phyloP scores from a whole-genome alignment of 2,329 filamentous ascomycete species.

The Alternaria incomplexa region DNA sequence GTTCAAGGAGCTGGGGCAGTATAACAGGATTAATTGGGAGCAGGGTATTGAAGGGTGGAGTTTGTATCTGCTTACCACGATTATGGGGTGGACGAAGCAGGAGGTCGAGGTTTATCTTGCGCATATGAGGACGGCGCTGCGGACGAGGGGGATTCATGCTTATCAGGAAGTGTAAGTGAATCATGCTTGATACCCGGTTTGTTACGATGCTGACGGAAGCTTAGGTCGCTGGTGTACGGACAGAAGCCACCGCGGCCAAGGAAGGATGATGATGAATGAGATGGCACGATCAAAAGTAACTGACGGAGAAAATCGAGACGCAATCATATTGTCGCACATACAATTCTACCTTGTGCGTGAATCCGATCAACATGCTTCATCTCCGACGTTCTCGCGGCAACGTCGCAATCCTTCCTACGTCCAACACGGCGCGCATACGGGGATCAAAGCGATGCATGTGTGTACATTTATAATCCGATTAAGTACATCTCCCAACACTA shows the following conservation, averaged over 20 bases:
- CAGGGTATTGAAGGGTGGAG: slow-evolving; percentile 39
- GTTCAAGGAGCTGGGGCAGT: slow-evolving; percentile 58
- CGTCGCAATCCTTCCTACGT: background rate
- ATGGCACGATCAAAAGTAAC: background rate
- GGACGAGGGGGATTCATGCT: slow-evolving; percentile 34
- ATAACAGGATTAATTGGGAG: slow-evolving; percentile 33
- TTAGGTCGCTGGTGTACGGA: slow-evolving; percentile 24
- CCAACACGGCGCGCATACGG: no score
- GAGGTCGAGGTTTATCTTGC: slow-evolving; percentile 53
- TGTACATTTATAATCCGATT: no score
- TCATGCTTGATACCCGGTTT: background rate
- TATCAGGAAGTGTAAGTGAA: slow-evolving; percentile 33
- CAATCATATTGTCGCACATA: background rate
- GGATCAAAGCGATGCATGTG: no score
- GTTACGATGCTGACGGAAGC: background rate
- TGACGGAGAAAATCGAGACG: background rate
- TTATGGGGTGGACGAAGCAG: slow-evolving; percentile 49
- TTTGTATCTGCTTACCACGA: slow-evolving; percentile 26
- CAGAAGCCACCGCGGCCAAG: slow-evolving; percentile 16
- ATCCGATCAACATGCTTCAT: background rate
- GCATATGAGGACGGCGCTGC: slow-evolving; percentile 32
- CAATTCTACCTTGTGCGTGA: background rate
- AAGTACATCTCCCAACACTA: background rate
- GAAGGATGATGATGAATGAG: slow-evolving; percentile 7
- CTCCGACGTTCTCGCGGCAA: background rate